Conservation (phyloP, 1,284 basidiomycete species). For the Stygiomarasmius scandens region DNA sequence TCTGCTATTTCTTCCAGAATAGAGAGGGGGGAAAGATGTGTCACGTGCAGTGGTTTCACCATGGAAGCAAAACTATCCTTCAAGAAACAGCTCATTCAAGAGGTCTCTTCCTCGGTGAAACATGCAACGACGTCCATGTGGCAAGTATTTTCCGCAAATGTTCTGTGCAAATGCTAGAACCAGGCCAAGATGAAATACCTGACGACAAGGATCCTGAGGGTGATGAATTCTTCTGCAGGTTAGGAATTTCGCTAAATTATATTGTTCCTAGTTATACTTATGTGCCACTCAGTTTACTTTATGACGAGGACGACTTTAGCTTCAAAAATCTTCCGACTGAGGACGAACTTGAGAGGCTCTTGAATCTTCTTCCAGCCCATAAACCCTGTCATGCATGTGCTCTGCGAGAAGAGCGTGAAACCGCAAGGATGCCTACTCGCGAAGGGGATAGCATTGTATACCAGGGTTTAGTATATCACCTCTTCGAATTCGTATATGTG, state of each 20-base stretch:
- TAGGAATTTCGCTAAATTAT: slow-evolving; percentile 17
- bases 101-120: slow-evolving; percentile 53
- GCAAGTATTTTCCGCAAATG: slow-evolving; percentile 59
- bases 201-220: slow-evolving; percentile 40
- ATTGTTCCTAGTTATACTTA: slow-evolving; percentile 9
- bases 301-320: slow-evolving; percentile 45
- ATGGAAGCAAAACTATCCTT: slow-evolving; percentile 64
- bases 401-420: slow-evolving; percentile 27
- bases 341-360: slow-evolving; percentile 30
- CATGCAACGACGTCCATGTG: slow-evolving; percentile 53
- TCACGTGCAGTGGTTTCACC: slow-evolving; percentile 68
- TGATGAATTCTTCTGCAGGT: slow-evolving; percentile 62
- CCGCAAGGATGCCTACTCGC: neutral
- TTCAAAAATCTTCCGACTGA: slow-evolving; percentile 46
- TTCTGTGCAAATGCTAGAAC: slow-evolving; percentile 44
- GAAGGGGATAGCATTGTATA: slow-evolving; percentile 33
- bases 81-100: slow-evolving; percentile 66
- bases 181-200: slow-evolving; percentile 44
- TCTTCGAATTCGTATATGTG: slow-evolving; percentile 62
- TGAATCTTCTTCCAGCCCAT: slow-evolving; percentile 32
- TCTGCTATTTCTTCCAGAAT: slow-evolving; percentile 59
- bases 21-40: slow-evolving; percentile 47
- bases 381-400: slow-evolving; percentile 54
- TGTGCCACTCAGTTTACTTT: slow-evolving; percentile 38
- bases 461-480: slow-evolving; percentile 52